Evolutionary conservation across 192 early-diverging fungal genomes (phyloP), one percentile per base, ranked within the genome.

Genomic region (Coemansia sp.): DNA sequence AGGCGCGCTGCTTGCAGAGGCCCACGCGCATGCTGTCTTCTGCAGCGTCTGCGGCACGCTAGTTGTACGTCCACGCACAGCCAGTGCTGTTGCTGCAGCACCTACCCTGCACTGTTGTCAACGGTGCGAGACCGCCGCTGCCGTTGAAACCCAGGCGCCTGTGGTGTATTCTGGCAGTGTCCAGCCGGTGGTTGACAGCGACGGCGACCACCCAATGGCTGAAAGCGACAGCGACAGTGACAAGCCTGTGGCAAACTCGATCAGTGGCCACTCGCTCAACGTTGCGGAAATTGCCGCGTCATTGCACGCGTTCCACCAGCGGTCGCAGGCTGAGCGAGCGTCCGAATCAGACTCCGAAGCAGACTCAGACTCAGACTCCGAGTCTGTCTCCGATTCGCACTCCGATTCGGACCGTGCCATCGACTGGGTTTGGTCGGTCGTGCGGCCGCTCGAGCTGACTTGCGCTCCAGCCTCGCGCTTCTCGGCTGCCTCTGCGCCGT

Each of bases 371-470:
- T 9, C 13, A 30, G 64, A 48, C 18, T 46, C 42, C 25, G 19
- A 39, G 2, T 40, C 50, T 11, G 22, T 9, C 23, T 33, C 53
- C 1, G 15, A 27, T 42, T 48, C 19, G 19, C 47, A 46, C 3
- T 61, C 57, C 23, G 43, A 46, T 4, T 61, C 57, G 18, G 65
- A 67, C 25, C 49, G 30, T 15, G 57, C 30, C 9, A 64, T 78
- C 25, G 74, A 78, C 43, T 78, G 74, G 74, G 22, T 78, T 2
- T 78, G 74, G 74, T 64, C 68, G 27, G 22, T 49, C 12, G 56
- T 78, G 33, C 68, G 64, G 4, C 74, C 74, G 3, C 61, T 78
- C 10, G 68, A 78, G 58, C 68, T 78, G 39, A 45, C 53, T 15
- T 67, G 68, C 30, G 68, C 68, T 13, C 69, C 74, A 27, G 74